A percentile compares a stretch with the other conserved stretches of the same genome.
These are phyloP conservation scores for Suillus alpinus DNA, from an alignment of 768 basidiomycete genomes.

Conservation along the genomic window DNA sequence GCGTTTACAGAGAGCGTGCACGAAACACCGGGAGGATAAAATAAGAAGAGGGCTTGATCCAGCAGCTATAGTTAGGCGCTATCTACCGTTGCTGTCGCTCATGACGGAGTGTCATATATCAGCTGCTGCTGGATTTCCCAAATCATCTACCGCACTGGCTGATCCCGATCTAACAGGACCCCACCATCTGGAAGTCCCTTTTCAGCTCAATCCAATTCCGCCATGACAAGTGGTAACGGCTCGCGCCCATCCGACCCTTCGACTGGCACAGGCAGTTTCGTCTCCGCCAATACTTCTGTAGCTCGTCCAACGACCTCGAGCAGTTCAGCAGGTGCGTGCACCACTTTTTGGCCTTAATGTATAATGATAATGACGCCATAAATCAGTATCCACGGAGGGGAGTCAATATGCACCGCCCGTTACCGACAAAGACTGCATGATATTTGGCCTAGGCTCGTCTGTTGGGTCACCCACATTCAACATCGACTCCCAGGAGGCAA, in stretches of 20 bases:
- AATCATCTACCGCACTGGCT: too few species aligned
- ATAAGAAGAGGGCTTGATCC: not conserved
- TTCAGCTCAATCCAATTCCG: too few species aligned
- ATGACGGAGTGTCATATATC: too few species aligned
- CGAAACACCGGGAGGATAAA: not conserved
- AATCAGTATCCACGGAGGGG: not conserved
- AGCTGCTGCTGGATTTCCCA: too few species aligned
- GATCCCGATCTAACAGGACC: too few species aligned
- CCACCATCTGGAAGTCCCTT: too few species aligned
- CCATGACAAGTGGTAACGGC: too few species aligned
- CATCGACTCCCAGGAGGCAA: not conserved
- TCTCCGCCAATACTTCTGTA: not conserved
- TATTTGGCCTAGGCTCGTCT: not conserved
- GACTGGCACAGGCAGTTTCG: not conserved
- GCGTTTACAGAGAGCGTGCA: not conserved
- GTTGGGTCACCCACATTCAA: not conserved
- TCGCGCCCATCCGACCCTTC: too few species aligned
- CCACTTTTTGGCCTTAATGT: not conserved
- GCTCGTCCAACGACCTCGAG: not conserved
- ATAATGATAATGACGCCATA: not conserved
- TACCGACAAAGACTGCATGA: not conserved
- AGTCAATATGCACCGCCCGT: not conserved
- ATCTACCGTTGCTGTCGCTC: not conserved
- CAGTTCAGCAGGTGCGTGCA: not conserved
- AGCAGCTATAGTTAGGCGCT: not conserved